Evolutionary conservation across 345 rosid species (phyloP).

Genomic region (Chamaenerion angustifolium): DNA sequence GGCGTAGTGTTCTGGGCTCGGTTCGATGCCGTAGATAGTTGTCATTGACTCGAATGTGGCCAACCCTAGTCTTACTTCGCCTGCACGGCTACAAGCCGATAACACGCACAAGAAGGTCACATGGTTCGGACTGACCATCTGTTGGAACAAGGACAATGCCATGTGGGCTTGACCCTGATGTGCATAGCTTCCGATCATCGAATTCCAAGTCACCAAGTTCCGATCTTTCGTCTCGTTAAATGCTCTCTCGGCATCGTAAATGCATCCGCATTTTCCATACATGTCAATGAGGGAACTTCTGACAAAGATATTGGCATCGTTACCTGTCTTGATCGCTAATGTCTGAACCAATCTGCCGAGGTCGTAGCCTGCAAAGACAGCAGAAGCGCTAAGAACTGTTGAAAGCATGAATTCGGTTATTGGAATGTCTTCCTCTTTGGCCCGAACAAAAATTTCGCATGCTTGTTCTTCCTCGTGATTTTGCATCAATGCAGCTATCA

Average conservation of each 20-base stretch:
- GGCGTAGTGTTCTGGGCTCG: constrained; percentile 71
- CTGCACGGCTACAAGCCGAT: constrained; percentile 83
- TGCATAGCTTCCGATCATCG: constrained; percentile 64
- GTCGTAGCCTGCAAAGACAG: constrained; percentile 52
- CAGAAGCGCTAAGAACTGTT: constrained; percentile 52
- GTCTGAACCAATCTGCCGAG: constrained; percentile 61
- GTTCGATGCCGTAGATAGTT: constrained; percentile 38
- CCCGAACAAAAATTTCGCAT: constrained; percentile 26
- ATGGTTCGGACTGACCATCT: constrained; percentile 49
- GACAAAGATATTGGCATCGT: constrained; percentile 46
- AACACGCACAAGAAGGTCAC: constrained; percentile 64
- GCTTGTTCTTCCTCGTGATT: constrained; percentile 69
- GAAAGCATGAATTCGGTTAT: constrained; percentile 68
- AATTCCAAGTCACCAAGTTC: constrained; percentile 67
- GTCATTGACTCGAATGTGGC: constrained; percentile 53
- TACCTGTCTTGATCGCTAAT: constrained; percentile 56
- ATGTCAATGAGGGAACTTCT: constrained; percentile 73
- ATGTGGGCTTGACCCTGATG: constrained; percentile 51
- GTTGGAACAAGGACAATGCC: constrained; percentile 47
- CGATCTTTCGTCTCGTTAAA: constrained; percentile 48
- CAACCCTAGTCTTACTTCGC: constrained; percentile 49
- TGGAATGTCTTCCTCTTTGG: constrained; percentile 36
- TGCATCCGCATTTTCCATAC: constrained; percentile 91
- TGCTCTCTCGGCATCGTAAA: constrained; percentile 37
- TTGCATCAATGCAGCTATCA: constrained; percentile 54